These are phyloP conservation scores for Melanogaster broomeanus DNA, from an alignment of 768 basidiomycete species.

Conservation along the genomic window DNA sequence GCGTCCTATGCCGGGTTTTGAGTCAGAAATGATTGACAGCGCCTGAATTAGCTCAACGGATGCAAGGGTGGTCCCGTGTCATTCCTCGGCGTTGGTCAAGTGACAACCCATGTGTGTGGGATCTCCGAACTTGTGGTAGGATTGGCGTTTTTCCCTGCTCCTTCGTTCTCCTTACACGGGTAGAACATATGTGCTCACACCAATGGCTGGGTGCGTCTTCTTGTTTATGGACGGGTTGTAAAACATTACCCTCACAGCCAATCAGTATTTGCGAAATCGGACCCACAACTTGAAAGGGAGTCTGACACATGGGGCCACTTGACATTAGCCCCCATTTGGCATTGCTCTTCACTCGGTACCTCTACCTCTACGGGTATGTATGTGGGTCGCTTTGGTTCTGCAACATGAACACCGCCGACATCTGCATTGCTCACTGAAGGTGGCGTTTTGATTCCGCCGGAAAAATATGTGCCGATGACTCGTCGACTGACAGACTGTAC, in stretches of 20 bases:
- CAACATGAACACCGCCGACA: not conserved
- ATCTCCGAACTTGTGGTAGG: not conserved
- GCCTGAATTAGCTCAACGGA: no score
- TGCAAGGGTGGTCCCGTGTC: no score
- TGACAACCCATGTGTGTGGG: no score
- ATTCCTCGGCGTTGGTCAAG: no score
- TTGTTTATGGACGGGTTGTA: not conserved
- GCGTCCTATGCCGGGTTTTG: no score
- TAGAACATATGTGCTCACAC: not conserved
- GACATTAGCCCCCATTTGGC: not conserved
- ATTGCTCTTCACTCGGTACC: not conserved
- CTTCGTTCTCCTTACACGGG: not conserved
- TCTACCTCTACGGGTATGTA: not conserved
- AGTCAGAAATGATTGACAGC: no score
- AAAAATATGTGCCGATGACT: not conserved
- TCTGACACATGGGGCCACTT: not conserved
- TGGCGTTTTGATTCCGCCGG: not conserved
- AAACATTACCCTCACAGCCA: not conserved
- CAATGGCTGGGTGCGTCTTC: not conserved
- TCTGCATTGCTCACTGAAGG: not conserved
- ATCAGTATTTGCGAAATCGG: not conserved
- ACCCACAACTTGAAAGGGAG: not conserved
- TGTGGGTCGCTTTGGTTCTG: not conserved
- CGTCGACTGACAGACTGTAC: no score
- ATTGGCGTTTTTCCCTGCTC: not conserved